Evolutionary conservation across 805 yeast genomes (phyloP), one percentile per base, ranked within the genome.

Genomic region (Yarrowia sp.): DNA sequence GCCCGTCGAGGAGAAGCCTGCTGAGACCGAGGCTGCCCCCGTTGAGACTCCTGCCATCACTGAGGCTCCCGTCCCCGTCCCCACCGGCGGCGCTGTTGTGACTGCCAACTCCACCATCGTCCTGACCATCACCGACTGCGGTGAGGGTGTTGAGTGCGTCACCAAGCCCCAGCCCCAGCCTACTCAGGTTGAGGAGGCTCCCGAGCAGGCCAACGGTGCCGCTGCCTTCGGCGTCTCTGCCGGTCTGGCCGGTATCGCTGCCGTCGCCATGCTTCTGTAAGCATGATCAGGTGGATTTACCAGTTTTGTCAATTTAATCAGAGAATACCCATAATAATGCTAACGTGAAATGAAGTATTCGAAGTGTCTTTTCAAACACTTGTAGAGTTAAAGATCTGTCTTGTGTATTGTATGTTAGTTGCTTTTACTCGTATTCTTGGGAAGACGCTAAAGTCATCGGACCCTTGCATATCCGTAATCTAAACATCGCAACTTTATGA

Each of bases 141-240:
- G 48, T 32, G 67, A 48, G 38, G 46, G 38, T 15, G 40, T 32
- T 15, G 48, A 48, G 40, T 48, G 67, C 48, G 16, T 14, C 53
- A 19, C 67, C 56, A 49, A 63, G 59, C 59, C 59, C 32, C n/a
- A 2, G 12, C 40, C 67, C 32, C 46, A 22, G 45, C 56, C 56
- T 12, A 15, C 67, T 41, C 67, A 63, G 67, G 48, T 63, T 14
- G 46, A 63, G 67, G 46, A 46, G 55, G 15, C 46, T 12, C 67
- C 67, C 48, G 55, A 48, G 46, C 67, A 63, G 67, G 67, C 67
- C 56, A 63, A 63, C 67, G 55, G 56, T 11, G 67, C 56, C 16
- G 46, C 56, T n/a, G 48, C 56, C 15, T n/a, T 63, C n/a, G 67
- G 67, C 11, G 56, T 63, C 48, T 63, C 67, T 38, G 67, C 46